phyloP scores from a whole-genome alignment of 192 early-diverging fungal species.

The Glomus cerebriforme region DNA sequence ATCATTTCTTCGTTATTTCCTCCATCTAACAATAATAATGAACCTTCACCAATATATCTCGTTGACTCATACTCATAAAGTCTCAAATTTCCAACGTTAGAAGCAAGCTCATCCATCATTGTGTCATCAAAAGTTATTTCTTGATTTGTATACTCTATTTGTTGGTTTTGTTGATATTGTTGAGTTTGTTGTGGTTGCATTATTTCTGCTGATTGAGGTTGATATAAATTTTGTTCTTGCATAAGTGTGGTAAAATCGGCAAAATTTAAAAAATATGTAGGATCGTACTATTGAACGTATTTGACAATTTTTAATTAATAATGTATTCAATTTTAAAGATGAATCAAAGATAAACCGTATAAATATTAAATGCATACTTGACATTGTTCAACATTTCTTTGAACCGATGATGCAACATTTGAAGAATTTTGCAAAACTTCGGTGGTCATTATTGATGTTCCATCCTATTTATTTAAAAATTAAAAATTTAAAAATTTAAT shows the following conservation, averaged over 20 bases:
- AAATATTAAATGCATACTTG: not conserved
- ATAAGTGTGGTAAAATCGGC: not conserved
- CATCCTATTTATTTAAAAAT: not conserved
- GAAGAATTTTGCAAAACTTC: not conserved
- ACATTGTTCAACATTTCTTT: not conserved
- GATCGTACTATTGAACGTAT: constrained; percentile 24
- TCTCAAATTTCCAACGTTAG: not conserved
- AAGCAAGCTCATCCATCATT: constrained; percentile 5
- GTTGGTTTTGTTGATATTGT: not conserved
- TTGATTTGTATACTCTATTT: not conserved
- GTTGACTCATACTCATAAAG: constrained; percentile 27
- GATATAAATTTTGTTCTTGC: not conserved
- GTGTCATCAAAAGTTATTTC: not conserved
- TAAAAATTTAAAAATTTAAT: not conserved
- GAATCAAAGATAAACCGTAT: no score
- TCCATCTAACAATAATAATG: constrained; percentile 6
- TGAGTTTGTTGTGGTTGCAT: not conserved
- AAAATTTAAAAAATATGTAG: constrained; percentile 27
- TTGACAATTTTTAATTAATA: no score
- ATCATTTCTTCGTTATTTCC: not conserved
- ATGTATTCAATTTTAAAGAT: not conserved
- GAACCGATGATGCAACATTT: constrained; percentile 13
- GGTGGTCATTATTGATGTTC: not conserved
- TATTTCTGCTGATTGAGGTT: not conserved
- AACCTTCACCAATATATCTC: constrained; percentile 26